A percentile compares a stretch with the other conserved stretches of the same genome.
These are phyloP conservation scores for Rhazya stricta DNA, from an alignment of 257 asterid species.

Conservation along the genomic window DNA sequence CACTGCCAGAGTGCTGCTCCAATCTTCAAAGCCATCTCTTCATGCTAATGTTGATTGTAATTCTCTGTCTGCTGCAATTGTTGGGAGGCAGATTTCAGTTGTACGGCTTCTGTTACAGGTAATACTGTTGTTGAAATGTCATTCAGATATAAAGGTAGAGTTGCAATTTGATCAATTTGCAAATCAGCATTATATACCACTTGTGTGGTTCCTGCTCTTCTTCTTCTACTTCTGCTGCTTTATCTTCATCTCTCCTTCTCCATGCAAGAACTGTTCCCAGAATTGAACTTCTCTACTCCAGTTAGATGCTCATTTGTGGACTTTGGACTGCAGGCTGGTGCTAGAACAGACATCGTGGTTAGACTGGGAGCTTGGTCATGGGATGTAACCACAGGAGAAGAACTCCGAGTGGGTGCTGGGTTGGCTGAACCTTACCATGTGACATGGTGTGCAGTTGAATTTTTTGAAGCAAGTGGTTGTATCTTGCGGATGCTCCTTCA, in stretches of 20 bases:
- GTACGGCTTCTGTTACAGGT: slow-evolving; percentile 54
- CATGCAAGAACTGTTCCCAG: background rate
- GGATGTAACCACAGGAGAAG: slow-evolving; percentile 64
- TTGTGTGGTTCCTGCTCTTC: background rate
- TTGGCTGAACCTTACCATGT: slow-evolving; percentile 66
- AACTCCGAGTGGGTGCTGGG: slow-evolving; percentile 73
- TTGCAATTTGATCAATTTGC: background rate
- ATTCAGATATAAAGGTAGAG: background rate
- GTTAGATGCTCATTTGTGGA: background rate
- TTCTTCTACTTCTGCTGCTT: background rate
- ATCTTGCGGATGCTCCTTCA: slow-evolving; percentile 58
- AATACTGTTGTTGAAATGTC: slow-evolving; percentile 7
- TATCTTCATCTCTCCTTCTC: background rate
- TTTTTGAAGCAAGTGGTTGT: slow-evolving; percentile 55
- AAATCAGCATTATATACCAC: background rate
- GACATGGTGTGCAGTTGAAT: slow-evolving; percentile 83
- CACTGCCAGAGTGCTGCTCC: slow-evolving; percentile 60
- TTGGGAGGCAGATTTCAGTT: slow-evolving; percentile 49
- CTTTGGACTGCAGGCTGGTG: slow-evolving; percentile 42
- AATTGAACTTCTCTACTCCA: background rate
- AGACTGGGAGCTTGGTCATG: slow-evolving; percentile 83
- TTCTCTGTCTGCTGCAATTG: slow-evolving; percentile 64
- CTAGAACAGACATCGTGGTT: slow-evolving; percentile 50
- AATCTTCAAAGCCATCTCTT: slow-evolving; percentile 69
- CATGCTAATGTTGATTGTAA: slow-evolving; percentile 65